Evolutionary conservation across 2,329 filamentous ascomycete species (phyloP).

Genomic region (Diaporthe ilicicola): DNA sequence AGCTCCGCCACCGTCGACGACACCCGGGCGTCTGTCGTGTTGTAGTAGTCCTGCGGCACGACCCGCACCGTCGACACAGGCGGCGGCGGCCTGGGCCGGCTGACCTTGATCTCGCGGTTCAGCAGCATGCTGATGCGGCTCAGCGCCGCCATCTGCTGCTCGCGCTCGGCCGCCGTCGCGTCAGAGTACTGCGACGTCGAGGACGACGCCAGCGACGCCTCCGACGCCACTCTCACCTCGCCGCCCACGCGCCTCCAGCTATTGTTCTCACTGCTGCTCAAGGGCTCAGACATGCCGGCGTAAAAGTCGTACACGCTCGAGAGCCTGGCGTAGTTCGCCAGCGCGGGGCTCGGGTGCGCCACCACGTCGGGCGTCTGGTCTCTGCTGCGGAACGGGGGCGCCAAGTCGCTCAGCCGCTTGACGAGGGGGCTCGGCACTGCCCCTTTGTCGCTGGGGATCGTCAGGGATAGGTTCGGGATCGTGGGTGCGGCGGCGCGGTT

Average conservation of each 20-base stretch:
- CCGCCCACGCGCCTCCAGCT: constrained; percentile 20
- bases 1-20: constrained; percentile 60
- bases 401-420: constrained; percentile 31
- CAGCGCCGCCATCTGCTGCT: constrained; percentile 23
- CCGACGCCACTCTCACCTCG: constrained; percentile 31
- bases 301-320: constrained; percentile 44
- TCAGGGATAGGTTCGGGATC: neutral
- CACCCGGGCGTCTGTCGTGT: constrained; percentile 36
- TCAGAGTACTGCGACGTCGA: constrained; percentile 24
- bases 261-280: neutral
- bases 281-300: constrained; percentile 31
- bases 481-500: neutral
- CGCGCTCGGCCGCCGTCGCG: constrained; percentile 3
- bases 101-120: neutral
- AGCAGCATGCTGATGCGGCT: constrained; percentile 25
- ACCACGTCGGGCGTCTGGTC: constrained; percentile 27
- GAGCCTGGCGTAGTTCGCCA: constrained; percentile 37
- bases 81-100: neutral
- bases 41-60: constrained; percentile 18
- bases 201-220: constrained; percentile 31
- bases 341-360: constrained; percentile 34
- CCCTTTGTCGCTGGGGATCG: neutral
- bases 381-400: neutral
- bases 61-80: constrained; percentile 21
- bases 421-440: neutral